Percentiles rank a stretch among this genome's conserved stretches.
Conservation (phyloP, 1,284 basidiomycete species). For the Neotropicomus parvogracilis region DNA sequence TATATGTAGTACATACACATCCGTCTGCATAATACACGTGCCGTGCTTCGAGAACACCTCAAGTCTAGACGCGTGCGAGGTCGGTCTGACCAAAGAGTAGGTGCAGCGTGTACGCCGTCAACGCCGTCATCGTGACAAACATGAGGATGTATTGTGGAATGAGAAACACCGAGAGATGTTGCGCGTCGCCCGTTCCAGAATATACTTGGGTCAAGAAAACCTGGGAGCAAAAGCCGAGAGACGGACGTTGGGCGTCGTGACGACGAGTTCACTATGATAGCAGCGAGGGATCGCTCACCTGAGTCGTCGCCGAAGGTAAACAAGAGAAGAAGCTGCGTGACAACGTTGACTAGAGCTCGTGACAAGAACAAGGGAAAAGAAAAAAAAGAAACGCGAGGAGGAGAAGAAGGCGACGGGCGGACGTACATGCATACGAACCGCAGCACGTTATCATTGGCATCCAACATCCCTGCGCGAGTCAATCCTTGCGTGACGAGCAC, state of each 20-base stretch:
- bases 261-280: too few relatives aligned
- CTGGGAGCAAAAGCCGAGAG: conserved; percentile 31
- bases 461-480: conserved; percentile 47
- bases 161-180: conserved; percentile 59
- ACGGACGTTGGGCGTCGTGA: conserved; percentile 1
- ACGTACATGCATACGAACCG: conserved; percentile 70
- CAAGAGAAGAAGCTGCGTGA: conserved; percentile 55
- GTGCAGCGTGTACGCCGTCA: conserved; percentile 55
- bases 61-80: too few relatives aligned
- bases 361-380: background rate
- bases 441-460: conserved; percentile 55
- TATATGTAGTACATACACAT: too few relatives aligned
- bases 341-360: background rate
- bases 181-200: conserved; percentile 60
- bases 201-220: conserved; percentile 65
- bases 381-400: too few relatives aligned
- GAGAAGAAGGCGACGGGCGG: background rate
- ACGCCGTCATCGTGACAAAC: conserved; percentile 58
- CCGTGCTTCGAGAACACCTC: too few relatives aligned
- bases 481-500: conserved; percentile 59
- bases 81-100: conserved; percentile 40
- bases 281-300: conserved; percentile 38
- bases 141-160: conserved; percentile 67
- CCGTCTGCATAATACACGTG: too few relatives aligned
- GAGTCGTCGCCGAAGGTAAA: conserved; percentile 62